Base-by-base conservation (phyloP, 805 yeast genomes). In the Candida quercuum region DNA sequence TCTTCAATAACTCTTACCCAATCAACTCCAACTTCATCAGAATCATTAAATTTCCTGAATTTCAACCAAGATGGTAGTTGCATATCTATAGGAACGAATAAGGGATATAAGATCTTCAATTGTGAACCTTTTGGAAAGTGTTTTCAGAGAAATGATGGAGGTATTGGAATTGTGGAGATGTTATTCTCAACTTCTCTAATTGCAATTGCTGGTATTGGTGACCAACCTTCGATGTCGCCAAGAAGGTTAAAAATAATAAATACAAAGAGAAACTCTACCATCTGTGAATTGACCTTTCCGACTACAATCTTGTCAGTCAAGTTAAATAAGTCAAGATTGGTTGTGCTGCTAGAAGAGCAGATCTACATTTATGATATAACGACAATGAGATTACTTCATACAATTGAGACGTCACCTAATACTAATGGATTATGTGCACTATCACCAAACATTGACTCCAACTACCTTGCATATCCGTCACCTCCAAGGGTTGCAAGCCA, bases 231-330 rank as follows among this genome's bases (percentile, higher is more conserved):
- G 4, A 69, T 77, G 51, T 77, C 86, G 8, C 94, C 95, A n/a
- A 70, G 96, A 42, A 77, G 88, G 46, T 70, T 91, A 42, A 79
- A 80, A 53, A 79, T 91, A 37, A 68, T 89, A 40, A 93, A 93
- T 62, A 86, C 96, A 2, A 86, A 86, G 56, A 65, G 60, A 45
- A 60, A 63, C 40, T 56, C 74, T 0, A 62, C 69, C 1, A 83
- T 84, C 12, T 84, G 93, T 56, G 91, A 83, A 55, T 66, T 84
- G 38, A 71, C 83, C 0, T 84, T 82, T 49, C 83, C 86, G 1
- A 68, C 81, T 4, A 58, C 74, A 6, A 78, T 84, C 2, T 52
- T 78, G 22, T 71, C 74, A 29, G 77, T 83, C 24, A 76, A 74
- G 54, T 64, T 84, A 60, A 84, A 83, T 54, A 70, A 83, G 42